Conservation (phyloP, 345 rosid genomes). For the Melaleuca quinquenervia region DNA sequence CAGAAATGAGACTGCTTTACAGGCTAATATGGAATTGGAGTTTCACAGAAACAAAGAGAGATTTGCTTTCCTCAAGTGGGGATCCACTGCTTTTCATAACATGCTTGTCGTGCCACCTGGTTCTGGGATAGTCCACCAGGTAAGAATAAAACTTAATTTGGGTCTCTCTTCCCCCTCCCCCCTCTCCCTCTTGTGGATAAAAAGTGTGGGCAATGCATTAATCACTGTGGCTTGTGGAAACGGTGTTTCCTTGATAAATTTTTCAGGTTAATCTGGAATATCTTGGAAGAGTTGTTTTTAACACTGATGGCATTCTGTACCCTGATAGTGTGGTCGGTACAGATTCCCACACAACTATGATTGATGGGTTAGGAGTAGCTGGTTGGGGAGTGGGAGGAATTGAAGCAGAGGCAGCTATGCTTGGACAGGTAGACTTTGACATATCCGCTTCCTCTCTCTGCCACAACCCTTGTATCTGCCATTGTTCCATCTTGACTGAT, state of each 20-base stretch:
- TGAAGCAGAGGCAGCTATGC: conserved; percentile 88
- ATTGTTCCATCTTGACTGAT: background rate
- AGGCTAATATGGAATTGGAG: conserved; percentile 61
- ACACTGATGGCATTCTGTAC: conserved; percentile 55
- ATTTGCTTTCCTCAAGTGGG: conserved; percentile 69
- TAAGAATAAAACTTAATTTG: background rate
- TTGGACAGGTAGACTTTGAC: conserved; percentile 53
- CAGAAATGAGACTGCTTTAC: conserved; percentile 58
- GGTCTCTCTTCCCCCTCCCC: background rate
- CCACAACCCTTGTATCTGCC: background rate
- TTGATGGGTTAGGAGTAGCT: conserved; percentile 85
- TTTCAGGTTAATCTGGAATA: conserved; percentile 82
- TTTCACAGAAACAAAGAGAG: conserved; percentile 60
- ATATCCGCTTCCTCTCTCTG: background rate
- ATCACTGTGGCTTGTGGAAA: background rate
- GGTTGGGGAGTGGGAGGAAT: conserved; percentile 98
- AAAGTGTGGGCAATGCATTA: background rate
- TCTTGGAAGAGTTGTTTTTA: conserved; percentile 82
- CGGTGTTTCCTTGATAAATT: background rate
- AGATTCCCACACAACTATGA: conserved; percentile 91
- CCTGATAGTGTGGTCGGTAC: conserved; percentile 93
- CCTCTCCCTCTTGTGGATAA: background rate
- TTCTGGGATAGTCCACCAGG: conserved; percentile 81
- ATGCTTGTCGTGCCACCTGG: conserved; percentile 76
- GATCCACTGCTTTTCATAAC: conserved; percentile 53